Percentiles rank a stretch among this genome's conserved stretches.
These are phyloP conservation scores for Aspergillus brunneoviolaceus DNA, from an alignment of 2,329 filamentous ascomycete genomes.

Conservation along the genomic window DNA sequence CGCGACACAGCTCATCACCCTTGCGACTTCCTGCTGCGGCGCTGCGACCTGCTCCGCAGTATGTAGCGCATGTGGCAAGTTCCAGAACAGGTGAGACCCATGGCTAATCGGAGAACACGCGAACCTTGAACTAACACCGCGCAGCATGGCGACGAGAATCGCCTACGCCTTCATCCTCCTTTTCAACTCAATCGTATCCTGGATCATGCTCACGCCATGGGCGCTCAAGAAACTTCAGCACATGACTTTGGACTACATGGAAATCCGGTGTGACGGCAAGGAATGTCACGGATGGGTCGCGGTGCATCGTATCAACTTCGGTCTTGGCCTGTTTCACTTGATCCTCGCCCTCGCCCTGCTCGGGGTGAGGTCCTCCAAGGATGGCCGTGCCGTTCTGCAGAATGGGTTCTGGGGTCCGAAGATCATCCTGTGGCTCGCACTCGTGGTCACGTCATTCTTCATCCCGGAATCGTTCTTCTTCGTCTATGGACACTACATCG, in stretches of 20 bases:
- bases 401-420: conserved; percentile 99
- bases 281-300: conserved; percentile 95
- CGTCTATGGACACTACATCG: conserved; percentile 92
- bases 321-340: conserved; percentile 89
- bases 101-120: neutral
- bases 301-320: conserved; percentile 97
- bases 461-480: conserved; percentile 95
- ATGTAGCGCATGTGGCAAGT: conserved; percentile 93
- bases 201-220: conserved; percentile 99
- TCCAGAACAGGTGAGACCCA: conserved; percentile 75
- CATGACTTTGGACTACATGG: conserved; percentile 91
- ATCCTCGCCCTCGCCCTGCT: conserved; percentile 80
- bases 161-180: conserved; percentile 93
- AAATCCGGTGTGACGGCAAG: conserved; percentile 86
- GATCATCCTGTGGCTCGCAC: conserved; percentile 79
- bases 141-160: conserved; percentile 91
- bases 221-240: conserved; percentile 93
- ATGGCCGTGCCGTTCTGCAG: conserved; percentile 82
- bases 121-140: conserved; percentile 22
- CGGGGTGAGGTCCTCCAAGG: conserved; percentile 82
- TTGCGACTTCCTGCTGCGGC: conserved; percentile 88
- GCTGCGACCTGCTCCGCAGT: conserved; percentile 95
- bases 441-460: conserved; percentile 89
- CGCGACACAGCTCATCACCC: conserved; percentile 64
- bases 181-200: conserved; percentile 93